phyloP scores from a whole-genome alignment of 2,329 filamentous ascomycete genomes.

The Arthrobotrys entomopaga region DNA sequence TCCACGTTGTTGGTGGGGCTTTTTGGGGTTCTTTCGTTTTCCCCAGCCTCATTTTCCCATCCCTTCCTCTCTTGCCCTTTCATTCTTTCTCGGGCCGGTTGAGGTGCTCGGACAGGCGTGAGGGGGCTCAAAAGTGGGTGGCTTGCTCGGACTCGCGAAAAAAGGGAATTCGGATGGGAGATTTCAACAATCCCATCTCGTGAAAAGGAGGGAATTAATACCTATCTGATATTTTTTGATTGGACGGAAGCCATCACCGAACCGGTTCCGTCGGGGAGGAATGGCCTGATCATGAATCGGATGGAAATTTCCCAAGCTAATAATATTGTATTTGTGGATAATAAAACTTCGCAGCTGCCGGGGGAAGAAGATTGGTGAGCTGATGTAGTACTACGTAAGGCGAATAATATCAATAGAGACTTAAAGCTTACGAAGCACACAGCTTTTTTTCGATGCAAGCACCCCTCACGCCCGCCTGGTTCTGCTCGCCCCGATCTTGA shows the following conservation, averaged over 20 bases:
- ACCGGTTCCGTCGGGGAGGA: background rate
- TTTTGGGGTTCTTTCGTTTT: constrained; percentile 12
- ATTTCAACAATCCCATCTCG: constrained; percentile 1
- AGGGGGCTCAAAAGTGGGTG: background rate
- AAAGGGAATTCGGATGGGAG: background rate
- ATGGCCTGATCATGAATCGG: constrained; percentile 1
- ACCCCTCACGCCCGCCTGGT: too few relatives aligned
- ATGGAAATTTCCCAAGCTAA: background rate
- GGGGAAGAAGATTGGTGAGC: constrained; percentile 36
- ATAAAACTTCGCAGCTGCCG: constrained; percentile 26
- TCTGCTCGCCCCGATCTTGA: constrained; percentile 32
- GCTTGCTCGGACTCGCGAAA: background rate
- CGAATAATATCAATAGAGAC: constrained; percentile 7
- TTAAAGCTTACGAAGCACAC: constrained; percentile 20
- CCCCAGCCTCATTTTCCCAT: constrained; percentile 5
- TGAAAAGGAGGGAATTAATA: background rate
- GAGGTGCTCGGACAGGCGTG: background rate
- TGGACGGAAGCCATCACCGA: background rate
- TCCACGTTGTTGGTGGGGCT: constrained; percentile 31
- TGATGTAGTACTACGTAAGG: background rate
- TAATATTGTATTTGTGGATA: constrained; percentile 15
- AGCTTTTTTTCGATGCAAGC: background rate
- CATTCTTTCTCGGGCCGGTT: too few relatives aligned
- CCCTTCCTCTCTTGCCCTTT: background rate
- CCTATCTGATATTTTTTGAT: background rate